Evolutionary conservation across 345 rosid species (phyloP), one percentile per base, ranked within the genome.

Genomic region (Populus alba): DNA sequence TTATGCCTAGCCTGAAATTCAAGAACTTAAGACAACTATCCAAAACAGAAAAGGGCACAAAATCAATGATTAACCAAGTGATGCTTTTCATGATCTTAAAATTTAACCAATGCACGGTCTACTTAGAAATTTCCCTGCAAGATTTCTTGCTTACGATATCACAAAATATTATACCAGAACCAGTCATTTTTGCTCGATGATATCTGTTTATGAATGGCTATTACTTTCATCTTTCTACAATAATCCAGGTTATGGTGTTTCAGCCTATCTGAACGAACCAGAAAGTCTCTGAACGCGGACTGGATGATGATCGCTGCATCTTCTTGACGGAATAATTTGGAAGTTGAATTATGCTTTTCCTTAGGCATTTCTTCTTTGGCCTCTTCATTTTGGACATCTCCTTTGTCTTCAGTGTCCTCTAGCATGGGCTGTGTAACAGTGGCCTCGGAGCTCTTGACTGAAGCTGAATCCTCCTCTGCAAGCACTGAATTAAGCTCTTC

Each of bases 291-390:
- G 82, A 93, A 91, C 68, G 96, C 96, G 53, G 92, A 47, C 78
- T 95, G 98, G 81, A 95, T 91, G 75, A 81, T 79, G 53, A 87
- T 77, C 39, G 97, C 94, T n/a, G 98, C 98, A 70, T 91, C 96
- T 71, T 91, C 93, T 87, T 87, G 87, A 10, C 62, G 81, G 73
- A 90, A 90, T 67, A 88, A 68, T 37, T 79, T 81, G 37, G 87
- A 85, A 55, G 88, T 81, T 68, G 93, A 91, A 76, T 89, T 87
- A 53, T 69, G 88, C 76, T 84, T 82, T 79, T 73, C 83, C 55
- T 79, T 76, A 1, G 67, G 68, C 23, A 73, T 55, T 6, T 79
- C 79, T 6, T 85, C 83, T 82, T 79, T 79, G 25, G 75, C 76
- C 71, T 74, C 83, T 66, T 83, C 87, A 68, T 78, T 80, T 70